Conservation (phyloP, 2,329 filamentous ascomycete species). For the Pseudocercospora macadamiae region DNA sequence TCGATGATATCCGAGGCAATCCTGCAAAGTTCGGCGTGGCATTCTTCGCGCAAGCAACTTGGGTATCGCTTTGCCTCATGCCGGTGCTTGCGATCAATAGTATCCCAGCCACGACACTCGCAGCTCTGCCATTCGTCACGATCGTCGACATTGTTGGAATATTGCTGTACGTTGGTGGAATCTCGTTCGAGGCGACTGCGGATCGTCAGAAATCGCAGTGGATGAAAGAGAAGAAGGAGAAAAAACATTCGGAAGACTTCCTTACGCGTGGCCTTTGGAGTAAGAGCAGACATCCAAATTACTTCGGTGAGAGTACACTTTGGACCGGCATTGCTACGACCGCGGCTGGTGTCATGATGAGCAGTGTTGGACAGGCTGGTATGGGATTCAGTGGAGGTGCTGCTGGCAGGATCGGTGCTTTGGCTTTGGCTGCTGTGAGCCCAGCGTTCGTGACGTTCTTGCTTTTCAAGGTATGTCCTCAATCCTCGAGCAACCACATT, state of each 20-base stretch:
- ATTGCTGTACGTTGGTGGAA: conserved; percentile 60
- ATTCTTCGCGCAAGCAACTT: conserved; percentile 65
- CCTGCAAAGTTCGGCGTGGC: conserved; percentile 58
- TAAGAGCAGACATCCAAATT: conserved; percentile 67
- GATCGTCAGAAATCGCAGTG: conserved; percentile 67
- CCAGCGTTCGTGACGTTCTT: conserved; percentile 68
- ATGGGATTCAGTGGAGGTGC: conserved; percentile 57
- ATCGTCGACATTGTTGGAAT: conserved; percentile 62
- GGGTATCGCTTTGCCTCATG: conserved; percentile 68
- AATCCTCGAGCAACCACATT: background rate
- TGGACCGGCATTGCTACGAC: conserved; percentile 69
- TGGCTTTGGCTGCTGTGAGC: conserved; percentile 59
- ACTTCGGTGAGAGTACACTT: conserved; percentile 71
- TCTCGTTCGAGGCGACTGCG: conserved; percentile 63
- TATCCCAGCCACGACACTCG: conserved; percentile 58
- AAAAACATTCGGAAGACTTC: conserved; percentile 69
- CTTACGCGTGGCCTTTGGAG: conserved; percentile 66
- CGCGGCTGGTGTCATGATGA: conserved; percentile 58
- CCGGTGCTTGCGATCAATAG: conserved; percentile 67
- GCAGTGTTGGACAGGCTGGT: conserved; percentile 58
- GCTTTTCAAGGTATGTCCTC: conserved; percentile 59
- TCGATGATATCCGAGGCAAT: conserved; percentile 57
- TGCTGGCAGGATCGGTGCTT: conserved; percentile 48
- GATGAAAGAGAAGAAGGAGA: conserved; percentile 63
- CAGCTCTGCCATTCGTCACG: conserved; percentile 53